Percentiles rank a stretch among this genome's conserved stretches.
Evolutionary conservation across 139 green algal genomes (phyloP).

Genomic region (Chara braunii): DNA sequence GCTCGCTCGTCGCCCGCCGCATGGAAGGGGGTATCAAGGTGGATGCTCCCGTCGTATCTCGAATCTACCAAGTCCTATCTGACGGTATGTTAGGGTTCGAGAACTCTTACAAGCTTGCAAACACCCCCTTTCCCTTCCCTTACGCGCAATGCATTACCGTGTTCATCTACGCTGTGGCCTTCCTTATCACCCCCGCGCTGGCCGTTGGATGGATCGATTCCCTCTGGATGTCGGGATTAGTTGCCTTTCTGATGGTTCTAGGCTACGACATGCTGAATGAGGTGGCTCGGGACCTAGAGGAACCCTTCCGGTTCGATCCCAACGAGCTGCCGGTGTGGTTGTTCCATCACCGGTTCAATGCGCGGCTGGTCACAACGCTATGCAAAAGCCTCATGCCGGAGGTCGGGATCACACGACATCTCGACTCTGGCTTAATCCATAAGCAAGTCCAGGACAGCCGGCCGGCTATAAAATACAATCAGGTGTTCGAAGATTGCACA

Average conservation of each 20-base stretch:
- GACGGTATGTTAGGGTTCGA: slow-evolving; percentile 35
- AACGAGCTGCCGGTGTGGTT: slow-evolving; percentile 31
- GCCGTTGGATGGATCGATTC: no score
- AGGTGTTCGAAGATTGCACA: no score
- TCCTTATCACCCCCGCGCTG: no score
- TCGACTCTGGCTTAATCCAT: no score
- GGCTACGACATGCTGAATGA: no score
- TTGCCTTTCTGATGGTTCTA: no score
- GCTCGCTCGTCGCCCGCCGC: slow-evolving; percentile 9
- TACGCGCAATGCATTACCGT: slow-evolving; percentile 24
- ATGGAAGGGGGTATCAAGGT: slow-evolving; percentile 18
- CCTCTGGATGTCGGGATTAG: no score
- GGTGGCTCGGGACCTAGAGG: slow-evolving; percentile 29
- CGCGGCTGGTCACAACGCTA: slow-evolving; percentile 15
- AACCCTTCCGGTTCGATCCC: slow-evolving; percentile 34
- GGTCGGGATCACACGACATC: no score
- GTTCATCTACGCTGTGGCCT: slow-evolving; percentile 13
- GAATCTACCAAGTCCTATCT: slow-evolving; percentile 33
- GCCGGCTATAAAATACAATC: no score
- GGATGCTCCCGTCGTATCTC: slow-evolving; percentile 22
- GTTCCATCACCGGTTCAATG: slow-evolving; percentile 29
- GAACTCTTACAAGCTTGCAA: slow-evolving; percentile 25
- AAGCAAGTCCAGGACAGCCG: no score
- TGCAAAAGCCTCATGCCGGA: slow-evolving; percentile 22
- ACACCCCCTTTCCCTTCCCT: slow-evolving; percentile 31